Conservation (phyloP, 2,329 filamentous ascomycete genomes). For the Xylaria sp. region DNA sequence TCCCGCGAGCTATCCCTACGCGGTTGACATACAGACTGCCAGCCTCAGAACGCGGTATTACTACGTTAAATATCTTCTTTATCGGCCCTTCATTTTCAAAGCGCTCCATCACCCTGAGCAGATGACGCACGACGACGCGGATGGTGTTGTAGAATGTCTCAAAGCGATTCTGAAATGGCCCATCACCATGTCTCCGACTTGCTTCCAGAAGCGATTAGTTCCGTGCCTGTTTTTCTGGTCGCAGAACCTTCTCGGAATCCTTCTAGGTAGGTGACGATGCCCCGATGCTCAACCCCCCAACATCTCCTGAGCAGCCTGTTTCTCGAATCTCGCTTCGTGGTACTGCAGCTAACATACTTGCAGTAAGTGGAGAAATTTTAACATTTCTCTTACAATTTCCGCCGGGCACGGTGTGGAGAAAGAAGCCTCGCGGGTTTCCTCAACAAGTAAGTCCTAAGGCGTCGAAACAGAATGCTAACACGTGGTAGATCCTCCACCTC, state of each 20-base stretch:
- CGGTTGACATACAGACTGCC: constrained; percentile 59
- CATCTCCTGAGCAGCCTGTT: neutral
- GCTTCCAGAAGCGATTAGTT: constrained; percentile 59
- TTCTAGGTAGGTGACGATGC: constrained; percentile 40
- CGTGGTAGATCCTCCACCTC: constrained; percentile 50
- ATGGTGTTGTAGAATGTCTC: constrained; percentile 59
- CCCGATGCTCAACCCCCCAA: neutral
- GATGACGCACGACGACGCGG: constrained; percentile 56
- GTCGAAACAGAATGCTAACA: neutral
- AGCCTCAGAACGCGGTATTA: constrained; percentile 61
- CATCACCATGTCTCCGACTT: constrained; percentile 58
- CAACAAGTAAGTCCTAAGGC: neutral
- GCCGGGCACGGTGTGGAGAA: neutral
- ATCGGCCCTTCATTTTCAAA: constrained; percentile 63
- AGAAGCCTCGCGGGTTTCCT: neutral
- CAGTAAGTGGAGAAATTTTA: neutral
- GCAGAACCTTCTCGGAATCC: constrained; percentile 61
- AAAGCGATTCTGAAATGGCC: constrained; percentile 63
- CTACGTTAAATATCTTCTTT: constrained; percentile 60
- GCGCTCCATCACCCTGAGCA: constrained; percentile 59
- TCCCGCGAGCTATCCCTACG: constrained; percentile 52
- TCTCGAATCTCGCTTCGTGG: neutral
- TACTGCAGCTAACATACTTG: neutral
- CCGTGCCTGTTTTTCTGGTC: constrained; percentile 65
- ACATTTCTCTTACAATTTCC: neutral